phyloP scores from a whole-genome alignment of 345 rosid species.

The Lepidium aucheri region DNA sequence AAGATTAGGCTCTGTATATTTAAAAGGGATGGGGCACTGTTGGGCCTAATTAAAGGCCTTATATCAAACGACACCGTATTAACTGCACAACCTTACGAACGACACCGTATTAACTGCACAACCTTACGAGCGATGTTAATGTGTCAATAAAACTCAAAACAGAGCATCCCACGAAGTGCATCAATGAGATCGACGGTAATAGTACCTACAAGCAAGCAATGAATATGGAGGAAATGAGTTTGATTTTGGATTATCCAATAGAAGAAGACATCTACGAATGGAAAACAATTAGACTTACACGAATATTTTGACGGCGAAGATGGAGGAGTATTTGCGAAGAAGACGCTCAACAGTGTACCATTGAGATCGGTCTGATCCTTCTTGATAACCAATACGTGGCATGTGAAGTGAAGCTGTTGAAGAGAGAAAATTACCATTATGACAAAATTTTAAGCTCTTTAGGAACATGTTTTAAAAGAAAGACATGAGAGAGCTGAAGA shows the following conservation, averaged over 20 bases:
- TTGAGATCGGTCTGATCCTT: slow-evolving; percentile 62
- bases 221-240: background rate
- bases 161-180: background rate
- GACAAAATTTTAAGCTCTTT: background rate
- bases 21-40: background rate
- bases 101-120: background rate
- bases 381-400: slow-evolving; percentile 82
- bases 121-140: background rate
- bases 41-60: background rate
- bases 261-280: background rate
- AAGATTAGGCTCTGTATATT: background rate
- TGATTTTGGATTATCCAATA: background rate
- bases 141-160: background rate
- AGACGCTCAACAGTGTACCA: slow-evolving; percentile 90
- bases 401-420: slow-evolving; percentile 69
- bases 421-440: background rate
- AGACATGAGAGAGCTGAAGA: background rate
- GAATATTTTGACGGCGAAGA: slow-evolving; percentile 50
- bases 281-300: slow-evolving; percentile 38
- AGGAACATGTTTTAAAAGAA: background rate
- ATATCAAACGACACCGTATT: background rate
- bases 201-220: slow-evolving; percentile 44
- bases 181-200: slow-evolving; percentile 44
- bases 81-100: background rate
- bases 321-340: slow-evolving; percentile 69